These are phyloP conservation scores for Asterochloris erici DNA, from an alignment of 139 green algal genomes.

Conservation along the genomic window DNA sequence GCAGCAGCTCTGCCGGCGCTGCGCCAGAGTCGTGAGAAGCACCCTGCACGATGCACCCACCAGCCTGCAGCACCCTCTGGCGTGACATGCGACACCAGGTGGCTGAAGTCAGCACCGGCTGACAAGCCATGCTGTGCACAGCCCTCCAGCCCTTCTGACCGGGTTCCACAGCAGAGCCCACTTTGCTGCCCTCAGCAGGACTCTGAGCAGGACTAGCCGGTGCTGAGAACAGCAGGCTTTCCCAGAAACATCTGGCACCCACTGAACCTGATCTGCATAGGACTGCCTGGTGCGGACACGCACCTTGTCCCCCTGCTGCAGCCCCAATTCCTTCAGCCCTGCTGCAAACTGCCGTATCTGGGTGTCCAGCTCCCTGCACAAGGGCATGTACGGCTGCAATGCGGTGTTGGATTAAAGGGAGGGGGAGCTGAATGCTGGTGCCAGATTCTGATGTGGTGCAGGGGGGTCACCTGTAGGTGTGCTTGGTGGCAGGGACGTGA, in stretches of 20 bases:
- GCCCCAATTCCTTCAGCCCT: constrained; percentile 46
- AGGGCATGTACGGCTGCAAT: neutral
- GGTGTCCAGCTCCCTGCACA: constrained; percentile 42
- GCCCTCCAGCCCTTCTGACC: too few relatives aligned
- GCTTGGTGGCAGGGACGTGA: constrained; percentile 16
- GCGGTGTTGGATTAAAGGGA: neutral
- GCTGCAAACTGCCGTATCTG: constrained; percentile 50
- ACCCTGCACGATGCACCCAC: too few relatives aligned
- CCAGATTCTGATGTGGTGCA: neutral
- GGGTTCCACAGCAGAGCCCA: neutral
- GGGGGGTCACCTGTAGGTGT: constrained; percentile 42
- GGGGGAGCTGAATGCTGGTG: neutral
- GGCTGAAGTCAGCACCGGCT: too few relatives aligned
- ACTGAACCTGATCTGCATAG: neutral
- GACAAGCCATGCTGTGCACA: too few relatives aligned
- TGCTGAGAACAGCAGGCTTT: neutral
- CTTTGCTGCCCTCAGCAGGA: neutral
- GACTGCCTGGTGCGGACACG: neutral
- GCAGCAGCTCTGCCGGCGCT: too few relatives aligned
- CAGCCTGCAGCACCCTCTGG: too few relatives aligned
- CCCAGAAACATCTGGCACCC: neutral
- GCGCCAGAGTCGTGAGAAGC: too few relatives aligned
- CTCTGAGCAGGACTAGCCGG: neutral
- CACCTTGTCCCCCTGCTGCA: constrained; percentile 42
- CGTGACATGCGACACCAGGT: too few relatives aligned